Percentiles rank a stretch among this genome's conserved stretches.
Conservation (phyloP, 164 flowering plant species). For the Akebia trifoliata region DNA sequence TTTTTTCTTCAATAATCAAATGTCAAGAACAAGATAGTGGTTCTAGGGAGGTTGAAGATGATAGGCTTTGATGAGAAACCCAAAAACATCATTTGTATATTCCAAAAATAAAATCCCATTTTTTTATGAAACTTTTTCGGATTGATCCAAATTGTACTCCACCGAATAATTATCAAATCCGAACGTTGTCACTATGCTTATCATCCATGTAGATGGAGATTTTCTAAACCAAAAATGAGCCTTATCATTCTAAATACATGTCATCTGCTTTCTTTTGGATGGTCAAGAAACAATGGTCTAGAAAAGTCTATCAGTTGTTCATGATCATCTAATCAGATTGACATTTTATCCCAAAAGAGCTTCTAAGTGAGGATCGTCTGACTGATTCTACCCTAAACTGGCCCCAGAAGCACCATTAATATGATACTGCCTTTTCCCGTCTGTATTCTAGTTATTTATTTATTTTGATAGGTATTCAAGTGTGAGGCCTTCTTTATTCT, state of each 20-base stretch:
- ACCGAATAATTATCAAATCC: no score
- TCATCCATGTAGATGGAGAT: neutral
- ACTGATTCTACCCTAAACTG: neutral
- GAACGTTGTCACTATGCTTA: neutral
- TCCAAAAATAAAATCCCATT: no score
- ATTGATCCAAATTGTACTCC: no score
- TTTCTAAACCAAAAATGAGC: neutral
- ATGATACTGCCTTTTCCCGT: neutral
- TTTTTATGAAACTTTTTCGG: no score
- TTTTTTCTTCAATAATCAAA: no score
- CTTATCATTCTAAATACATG: neutral
- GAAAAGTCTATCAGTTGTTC: neutral
- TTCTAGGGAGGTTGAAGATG: no score
- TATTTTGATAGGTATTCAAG: no score
- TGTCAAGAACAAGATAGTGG: no score
- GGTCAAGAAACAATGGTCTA: neutral
- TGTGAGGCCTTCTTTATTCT: no score
- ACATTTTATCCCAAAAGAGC: neutral
- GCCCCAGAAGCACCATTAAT: neutral
- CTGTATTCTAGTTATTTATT: no score
- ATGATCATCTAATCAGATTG: neutral
- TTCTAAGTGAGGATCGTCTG: neutral
- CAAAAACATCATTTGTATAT: no score
- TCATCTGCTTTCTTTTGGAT: neutral
- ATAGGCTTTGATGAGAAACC: no score